A percentile compares a stretch with the other conserved stretches of the same genome.
Evolutionary conservation across 2,329 filamentous ascomycete species (phyloP).

Genomic region (Colletotrichum zoysiae): DNA sequence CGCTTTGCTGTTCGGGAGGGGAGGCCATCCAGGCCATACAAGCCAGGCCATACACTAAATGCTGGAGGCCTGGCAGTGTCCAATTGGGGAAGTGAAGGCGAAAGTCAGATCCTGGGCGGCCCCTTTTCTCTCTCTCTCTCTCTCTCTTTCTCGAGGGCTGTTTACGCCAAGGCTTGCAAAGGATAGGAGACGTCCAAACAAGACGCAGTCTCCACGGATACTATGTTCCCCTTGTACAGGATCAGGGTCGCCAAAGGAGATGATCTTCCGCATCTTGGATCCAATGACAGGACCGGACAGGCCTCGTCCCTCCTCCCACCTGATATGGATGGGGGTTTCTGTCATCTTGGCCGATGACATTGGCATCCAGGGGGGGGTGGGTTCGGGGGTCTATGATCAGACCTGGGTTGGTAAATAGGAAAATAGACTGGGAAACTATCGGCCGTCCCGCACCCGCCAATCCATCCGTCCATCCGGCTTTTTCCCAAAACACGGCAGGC

Average conservation of each 20-base stretch:
- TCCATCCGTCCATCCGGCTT: too few relatives aligned
- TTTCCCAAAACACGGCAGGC: neutral
- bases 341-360: neutral
- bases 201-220: neutral
- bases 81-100: neutral
- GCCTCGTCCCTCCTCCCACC: neutral
- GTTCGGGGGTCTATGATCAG: neutral
- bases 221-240: neutral
- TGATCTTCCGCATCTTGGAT: neutral
- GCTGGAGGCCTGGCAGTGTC: neutral
- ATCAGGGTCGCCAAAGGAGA: neutral
- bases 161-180: neutral
- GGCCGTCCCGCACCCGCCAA: neutral
- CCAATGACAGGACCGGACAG: constrained; percentile 2
- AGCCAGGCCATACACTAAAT: neutral
- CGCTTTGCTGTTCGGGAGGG: neutral
- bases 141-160: neutral
- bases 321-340: neutral
- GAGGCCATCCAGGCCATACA: neutral
- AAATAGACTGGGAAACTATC: neutral
- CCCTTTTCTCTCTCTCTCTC: neutral
- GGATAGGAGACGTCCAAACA: neutral
- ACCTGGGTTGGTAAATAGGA: neutral
- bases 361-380: neutral
- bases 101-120: neutral